Conservation (phyloP, 345 rosid genomes). For the Rhodamnia argentea region DNA sequence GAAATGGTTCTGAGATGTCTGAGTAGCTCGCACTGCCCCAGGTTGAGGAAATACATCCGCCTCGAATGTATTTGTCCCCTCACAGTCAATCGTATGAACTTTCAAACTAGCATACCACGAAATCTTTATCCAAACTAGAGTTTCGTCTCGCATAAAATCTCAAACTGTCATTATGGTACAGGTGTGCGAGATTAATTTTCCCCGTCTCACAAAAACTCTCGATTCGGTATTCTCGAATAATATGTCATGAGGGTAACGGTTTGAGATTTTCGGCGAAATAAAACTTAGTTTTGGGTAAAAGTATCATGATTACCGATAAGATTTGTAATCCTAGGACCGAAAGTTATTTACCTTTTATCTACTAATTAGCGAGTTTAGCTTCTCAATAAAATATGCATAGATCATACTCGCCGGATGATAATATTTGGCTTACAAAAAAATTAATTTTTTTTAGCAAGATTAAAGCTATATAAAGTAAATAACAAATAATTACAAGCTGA, state of each 20-base stretch:
- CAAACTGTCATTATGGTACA: too few species aligned
- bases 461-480: neutral
- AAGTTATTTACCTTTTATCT: too few species aligned
- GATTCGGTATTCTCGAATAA: rapidly evolving
- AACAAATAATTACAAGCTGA: neutral
- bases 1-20: neutral
- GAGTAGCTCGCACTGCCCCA: neutral
- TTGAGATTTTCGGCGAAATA: neutral
- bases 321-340: too few species aligned
- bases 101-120: neutral
- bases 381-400: neutral
- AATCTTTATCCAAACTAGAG: neutral
- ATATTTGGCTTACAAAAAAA: neutral
- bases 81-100: neutral
- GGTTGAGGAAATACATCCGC: neutral
- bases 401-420: neutral
- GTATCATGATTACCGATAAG: too few species aligned
- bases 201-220: neutral
- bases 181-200: neutral
- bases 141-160: too few species aligned
- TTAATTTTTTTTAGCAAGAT: neutral
- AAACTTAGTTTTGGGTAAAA: neutral
- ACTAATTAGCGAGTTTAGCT: too few species aligned
- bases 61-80: neutral
- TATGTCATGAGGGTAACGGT: neutral